phyloP scores from a whole-genome alignment of 2,329 filamentous ascomycete genomes.

The Stenocarpella maydis region DNA sequence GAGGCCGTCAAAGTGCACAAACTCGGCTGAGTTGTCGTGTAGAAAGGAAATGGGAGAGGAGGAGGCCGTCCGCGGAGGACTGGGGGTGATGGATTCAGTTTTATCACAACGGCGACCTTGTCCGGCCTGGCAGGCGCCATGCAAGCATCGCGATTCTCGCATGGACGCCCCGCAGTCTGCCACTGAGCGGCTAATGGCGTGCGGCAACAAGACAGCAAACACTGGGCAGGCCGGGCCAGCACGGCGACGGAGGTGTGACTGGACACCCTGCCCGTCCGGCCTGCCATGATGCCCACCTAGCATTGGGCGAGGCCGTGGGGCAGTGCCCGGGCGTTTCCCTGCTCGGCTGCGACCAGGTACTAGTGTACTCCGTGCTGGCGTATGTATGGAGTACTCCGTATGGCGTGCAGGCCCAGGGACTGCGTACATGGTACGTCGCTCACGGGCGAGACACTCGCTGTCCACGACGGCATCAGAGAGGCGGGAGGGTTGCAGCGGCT shows the following conservation, averaged over 20 bases:
- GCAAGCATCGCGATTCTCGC: conserved; percentile 9
- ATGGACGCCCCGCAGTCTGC: conserved; percentile 26
- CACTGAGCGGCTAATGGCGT: conserved; percentile 33
- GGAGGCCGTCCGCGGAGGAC: conserved; percentile 34
- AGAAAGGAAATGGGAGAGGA: conserved; percentile 44
- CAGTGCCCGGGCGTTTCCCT: conserved; percentile 2
- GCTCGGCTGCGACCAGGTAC: conserved; percentile 4
- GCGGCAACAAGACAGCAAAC: conserved; percentile 2
- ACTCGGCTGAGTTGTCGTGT: conserved; percentile 42
- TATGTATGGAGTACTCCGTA: too few species aligned
- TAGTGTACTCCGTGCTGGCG: too few species aligned
- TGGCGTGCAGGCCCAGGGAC: conserved; percentile 23
- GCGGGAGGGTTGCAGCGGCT: neutral
- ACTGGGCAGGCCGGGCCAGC: conserved; percentile 25
- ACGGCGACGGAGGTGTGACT: conserved; percentile 33
- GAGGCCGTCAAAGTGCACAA: conserved; percentile 46
- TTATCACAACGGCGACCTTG: conserved; percentile 25
- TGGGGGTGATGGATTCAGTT: conserved; percentile 31
- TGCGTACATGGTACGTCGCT: too few species aligned
- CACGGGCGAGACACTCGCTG: too few species aligned
- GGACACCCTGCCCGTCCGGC: conserved; percentile 26
- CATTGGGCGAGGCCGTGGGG: conserved; percentile 30
- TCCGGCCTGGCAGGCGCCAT: conserved; percentile 22
- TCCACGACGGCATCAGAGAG: conserved; percentile 28
- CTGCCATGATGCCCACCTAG: conserved; percentile 9